Percentiles rank a stretch among this genome's conserved stretches.
Conservation (phyloP, 1,284 basidiomycete species). For the Jaminaea rosea region DNA sequence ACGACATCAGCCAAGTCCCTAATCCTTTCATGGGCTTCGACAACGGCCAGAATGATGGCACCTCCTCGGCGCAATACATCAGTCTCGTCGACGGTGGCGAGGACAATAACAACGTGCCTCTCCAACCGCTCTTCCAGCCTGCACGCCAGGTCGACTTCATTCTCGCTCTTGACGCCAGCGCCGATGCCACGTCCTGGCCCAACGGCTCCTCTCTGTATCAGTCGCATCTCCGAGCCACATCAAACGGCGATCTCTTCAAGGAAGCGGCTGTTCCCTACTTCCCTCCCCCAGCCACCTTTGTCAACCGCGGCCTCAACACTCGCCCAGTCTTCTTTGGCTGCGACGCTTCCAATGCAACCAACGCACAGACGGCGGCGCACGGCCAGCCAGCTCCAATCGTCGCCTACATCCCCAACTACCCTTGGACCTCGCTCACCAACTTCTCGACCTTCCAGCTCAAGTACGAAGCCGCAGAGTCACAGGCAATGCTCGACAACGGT, state of each 20-base stretch:
- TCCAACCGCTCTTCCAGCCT: constrained; percentile 59
- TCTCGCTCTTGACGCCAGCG: constrained; percentile 61
- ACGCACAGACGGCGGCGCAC: constrained; percentile 23
- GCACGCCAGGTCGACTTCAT: constrained; percentile 60
- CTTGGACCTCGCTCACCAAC: constrained; percentile 46
- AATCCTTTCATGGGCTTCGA: constrained; percentile 49
- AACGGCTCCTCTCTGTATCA: constrained; percentile 52
- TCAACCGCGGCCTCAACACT: constrained; percentile 59
- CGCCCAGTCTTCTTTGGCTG: constrained; percentile 71
- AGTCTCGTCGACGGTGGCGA: constrained; percentile 37
- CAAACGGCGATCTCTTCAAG: constrained; percentile 12
- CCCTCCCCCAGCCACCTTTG: constrained; percentile 53
- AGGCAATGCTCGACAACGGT: constrained; percentile 37
- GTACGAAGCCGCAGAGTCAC: constrained; percentile 36
- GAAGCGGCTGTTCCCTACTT: constrained; percentile 49
- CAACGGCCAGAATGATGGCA: constrained; percentile 6
- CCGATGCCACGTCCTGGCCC: constrained; percentile 57
- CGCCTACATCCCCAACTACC: constrained; percentile 51
- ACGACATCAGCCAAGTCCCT: constrained; percentile 50
- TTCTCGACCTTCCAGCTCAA: constrained; percentile 43
- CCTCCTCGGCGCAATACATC: constrained; percentile 14
- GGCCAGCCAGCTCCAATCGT: constrained; percentile 47
- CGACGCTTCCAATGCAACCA: constrained; percentile 44
- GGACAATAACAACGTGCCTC: constrained; percentile 56
- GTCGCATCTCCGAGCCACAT: neutral